A percentile compares a stretch with the other conserved stretches of the same genome.
phyloP scores from a whole-genome alignment of 2,329 filamentous ascomycete genomes.

The Botrytis porri region DNA sequence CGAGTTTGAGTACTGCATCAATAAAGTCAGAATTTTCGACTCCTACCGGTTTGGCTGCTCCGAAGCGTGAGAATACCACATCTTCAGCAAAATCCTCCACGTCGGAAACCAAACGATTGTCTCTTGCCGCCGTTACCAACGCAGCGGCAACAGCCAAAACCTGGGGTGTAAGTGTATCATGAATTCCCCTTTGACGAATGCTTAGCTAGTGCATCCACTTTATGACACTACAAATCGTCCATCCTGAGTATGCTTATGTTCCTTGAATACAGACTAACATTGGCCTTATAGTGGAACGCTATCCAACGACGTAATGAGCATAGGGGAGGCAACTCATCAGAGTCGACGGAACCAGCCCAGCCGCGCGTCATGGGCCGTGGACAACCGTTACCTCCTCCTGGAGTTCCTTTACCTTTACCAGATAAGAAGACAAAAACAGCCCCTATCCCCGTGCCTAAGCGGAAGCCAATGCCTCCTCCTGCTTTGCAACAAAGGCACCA shows the following conservation, averaged over 20 bases:
- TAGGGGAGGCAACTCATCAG: slow-evolving; percentile 27
- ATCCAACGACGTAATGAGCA: slow-evolving; percentile 48
- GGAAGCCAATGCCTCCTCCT: slow-evolving; percentile 58
- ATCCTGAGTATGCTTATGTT: not conserved
- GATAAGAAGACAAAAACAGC: slow-evolving; percentile 58
- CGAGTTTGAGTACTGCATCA: slow-evolving; percentile 40
- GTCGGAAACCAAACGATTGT: slow-evolving; percentile 46
- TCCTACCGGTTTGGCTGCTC: slow-evolving; percentile 43
- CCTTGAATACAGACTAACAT: not conserved
- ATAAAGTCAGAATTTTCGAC: slow-evolving; percentile 42
- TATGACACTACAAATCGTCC: not conserved
- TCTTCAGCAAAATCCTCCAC: slow-evolving; percentile 32
- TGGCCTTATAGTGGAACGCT: slow-evolving; percentile 45
- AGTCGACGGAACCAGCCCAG: slow-evolving; percentile 47
- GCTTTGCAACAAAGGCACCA: slow-evolving; percentile 22
- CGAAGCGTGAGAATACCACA: slow-evolving; percentile 38
- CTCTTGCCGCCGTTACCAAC: slow-evolving; percentile 54
- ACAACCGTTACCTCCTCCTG: slow-evolving; percentile 76
- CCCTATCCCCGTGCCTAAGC: slow-evolving; percentile 56
- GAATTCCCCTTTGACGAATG: not conserved
- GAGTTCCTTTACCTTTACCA: slow-evolving; percentile 71
- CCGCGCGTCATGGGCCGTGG: slow-evolving; percentile 72
- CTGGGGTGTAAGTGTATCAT: slow-evolving; percentile 45
- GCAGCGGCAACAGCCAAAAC: slow-evolving; percentile 55
- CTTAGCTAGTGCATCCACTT: not conserved